A percentile compares a stretch with the other conserved stretches of the same genome.
phyloP scores from a whole-genome alignment of 192 early-diverging fungal genomes.

The Backusella sp. region DNA sequence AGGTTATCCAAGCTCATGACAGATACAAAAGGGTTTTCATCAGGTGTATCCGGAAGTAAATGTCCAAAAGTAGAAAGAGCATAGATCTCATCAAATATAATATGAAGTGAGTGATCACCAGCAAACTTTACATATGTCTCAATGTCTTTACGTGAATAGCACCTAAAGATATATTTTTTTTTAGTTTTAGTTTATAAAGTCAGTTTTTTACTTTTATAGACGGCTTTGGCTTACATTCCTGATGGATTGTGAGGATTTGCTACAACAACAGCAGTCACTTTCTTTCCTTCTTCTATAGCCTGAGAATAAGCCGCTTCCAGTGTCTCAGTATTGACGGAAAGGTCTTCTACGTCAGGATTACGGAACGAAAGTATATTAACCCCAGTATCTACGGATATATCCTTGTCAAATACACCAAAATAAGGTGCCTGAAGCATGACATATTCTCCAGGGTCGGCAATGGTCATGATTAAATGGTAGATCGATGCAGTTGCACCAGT shows the following conservation, averaged over 20 bases:
- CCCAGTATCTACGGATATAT: conserved; percentile 50
- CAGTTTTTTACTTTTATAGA: background rate
- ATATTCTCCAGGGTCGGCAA: conserved; percentile 70
- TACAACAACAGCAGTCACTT: conserved; percentile 35
- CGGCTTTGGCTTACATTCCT: conserved; percentile 42
- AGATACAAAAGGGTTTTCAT: conserved; percentile 59
- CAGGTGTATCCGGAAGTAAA: background rate
- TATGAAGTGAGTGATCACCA: conserved; percentile 59
- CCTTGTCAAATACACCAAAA: conserved; percentile 72
- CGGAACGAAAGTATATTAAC: conserved; percentile 53
- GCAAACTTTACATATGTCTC: conserved; percentile 62
- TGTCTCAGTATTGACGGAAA: conserved; percentile 33
- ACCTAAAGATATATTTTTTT: conserved; percentile 24
- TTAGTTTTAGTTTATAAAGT: background rate
- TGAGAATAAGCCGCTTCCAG: conserved; percentile 52
- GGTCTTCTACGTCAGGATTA: conserved; percentile 38
- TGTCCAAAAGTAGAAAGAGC: conserved; percentile 61
- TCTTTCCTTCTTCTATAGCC: conserved; percentile 41
- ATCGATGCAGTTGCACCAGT: conserved; percentile 70
- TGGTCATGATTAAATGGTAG: conserved; percentile 60
- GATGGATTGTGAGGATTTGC: conserved; percentile 74
- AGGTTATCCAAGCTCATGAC: conserved; percentile 41
- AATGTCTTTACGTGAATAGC: conserved; percentile 52
- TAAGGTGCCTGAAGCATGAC: conserved; percentile 73
- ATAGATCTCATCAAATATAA: conserved; percentile 83